A percentile compares a stretch with the other conserved stretches of the same genome.
Evolutionary conservation across 1,139 yeast genomes (phyloP).

Genomic region (Kodamaea alishanica): DNA sequence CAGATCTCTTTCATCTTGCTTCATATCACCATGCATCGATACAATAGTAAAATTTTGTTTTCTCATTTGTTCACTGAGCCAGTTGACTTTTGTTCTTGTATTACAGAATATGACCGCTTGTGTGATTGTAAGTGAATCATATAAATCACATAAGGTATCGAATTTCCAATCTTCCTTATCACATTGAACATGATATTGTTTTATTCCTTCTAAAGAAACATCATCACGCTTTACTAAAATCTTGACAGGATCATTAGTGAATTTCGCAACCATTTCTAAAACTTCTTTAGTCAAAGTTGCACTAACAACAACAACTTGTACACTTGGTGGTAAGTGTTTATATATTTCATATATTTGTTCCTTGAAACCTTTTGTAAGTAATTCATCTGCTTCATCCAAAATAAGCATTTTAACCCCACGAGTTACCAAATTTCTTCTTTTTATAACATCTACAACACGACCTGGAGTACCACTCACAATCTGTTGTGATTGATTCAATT

Average conservation of each 20-base stretch:
- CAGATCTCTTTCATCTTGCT: conserved; percentile 84
- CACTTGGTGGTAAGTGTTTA: conserved; percentile 69
- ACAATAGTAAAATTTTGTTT: conserved; percentile 84
- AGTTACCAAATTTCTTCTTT: conserved; percentile 64
- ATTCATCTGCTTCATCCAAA: conserved; percentile 93
- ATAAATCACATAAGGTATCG: conserved; percentile 87
- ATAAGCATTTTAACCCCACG: conserved; percentile 78
- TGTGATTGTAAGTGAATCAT: conserved; percentile 90
- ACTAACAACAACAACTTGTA: conserved; percentile 91
- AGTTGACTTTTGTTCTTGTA: conserved; percentile 86
- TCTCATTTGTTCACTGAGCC: conserved; percentile 76
- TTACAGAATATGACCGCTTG: conserved; percentile 97
- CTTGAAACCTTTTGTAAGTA: conserved; percentile 85
- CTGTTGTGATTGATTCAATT: conserved; percentile 74
- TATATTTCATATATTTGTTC: conserved; percentile 90
- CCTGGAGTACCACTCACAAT: conserved; percentile 98
- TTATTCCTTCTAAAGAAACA: conserved; percentile 82
- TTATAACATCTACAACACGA: conserved; percentile 82
- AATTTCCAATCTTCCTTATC: conserved; percentile 95
- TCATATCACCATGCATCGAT: conserved; percentile 97
- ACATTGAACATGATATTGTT: conserved; percentile 80
- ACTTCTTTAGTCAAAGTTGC: conserved; percentile 90
- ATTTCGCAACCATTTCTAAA: conserved; percentile 77
- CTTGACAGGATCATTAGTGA: conserved; percentile 87
- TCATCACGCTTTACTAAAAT: conserved; percentile 89